These are phyloP conservation scores for Roridomyces roridus DNA, from an alignment of 768 basidiomycete genomes.

Conservation along the genomic window DNA sequence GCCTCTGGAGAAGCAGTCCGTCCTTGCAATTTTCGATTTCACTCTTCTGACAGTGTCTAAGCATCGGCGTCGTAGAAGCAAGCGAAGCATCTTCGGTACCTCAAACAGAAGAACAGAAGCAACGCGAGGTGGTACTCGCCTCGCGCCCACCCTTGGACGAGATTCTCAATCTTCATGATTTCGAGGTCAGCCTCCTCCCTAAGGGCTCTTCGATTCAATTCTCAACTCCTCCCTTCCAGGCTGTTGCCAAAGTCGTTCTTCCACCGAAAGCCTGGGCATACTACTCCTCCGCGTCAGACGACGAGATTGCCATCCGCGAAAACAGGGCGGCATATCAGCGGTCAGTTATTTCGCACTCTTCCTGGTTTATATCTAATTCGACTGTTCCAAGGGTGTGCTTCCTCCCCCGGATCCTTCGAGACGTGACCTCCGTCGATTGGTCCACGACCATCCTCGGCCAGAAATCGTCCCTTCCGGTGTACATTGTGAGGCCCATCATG, in stretches of 20 bases:
- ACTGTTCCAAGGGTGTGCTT: slow-evolving; percentile 60
- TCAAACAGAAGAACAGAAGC: slow-evolving; percentile 54
- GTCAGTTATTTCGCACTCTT: slow-evolving; percentile 32
- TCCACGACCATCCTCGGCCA: slow-evolving; percentile 68
- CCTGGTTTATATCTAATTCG: slow-evolving; percentile 4
- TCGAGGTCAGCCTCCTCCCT: slow-evolving; percentile 54
- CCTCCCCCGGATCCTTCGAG: slow-evolving; percentile 68
- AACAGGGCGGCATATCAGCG: slow-evolving; percentile 77
- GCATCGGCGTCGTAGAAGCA: slow-evolving; percentile 60
- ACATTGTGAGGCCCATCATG: slow-evolving; percentile 50
- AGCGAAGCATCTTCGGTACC: slow-evolving; percentile 50
- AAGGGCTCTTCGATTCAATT: no score
- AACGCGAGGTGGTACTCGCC: slow-evolving; percentile 48
- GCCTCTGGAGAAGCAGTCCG: slow-evolving; percentile 69
- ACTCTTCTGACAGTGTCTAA: slow-evolving; percentile 19
- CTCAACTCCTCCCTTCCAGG: slow-evolving; percentile 35
- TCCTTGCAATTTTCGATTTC: background rate
- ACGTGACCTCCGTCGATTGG: slow-evolving; percentile 69
- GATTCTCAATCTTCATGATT: slow-evolving; percentile 77
- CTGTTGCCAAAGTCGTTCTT: slow-evolving; percentile 69
- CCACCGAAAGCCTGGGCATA: slow-evolving; percentile 78
- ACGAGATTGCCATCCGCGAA: slow-evolving; percentile 73
- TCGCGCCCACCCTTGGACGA: slow-evolving; percentile 63
- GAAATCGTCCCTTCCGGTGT: slow-evolving; percentile 65
- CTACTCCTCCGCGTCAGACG: slow-evolving; percentile 78